Base-by-base conservation (phyloP, 345 rosid species). In the Aquilaria yunnanensis region DNA sequence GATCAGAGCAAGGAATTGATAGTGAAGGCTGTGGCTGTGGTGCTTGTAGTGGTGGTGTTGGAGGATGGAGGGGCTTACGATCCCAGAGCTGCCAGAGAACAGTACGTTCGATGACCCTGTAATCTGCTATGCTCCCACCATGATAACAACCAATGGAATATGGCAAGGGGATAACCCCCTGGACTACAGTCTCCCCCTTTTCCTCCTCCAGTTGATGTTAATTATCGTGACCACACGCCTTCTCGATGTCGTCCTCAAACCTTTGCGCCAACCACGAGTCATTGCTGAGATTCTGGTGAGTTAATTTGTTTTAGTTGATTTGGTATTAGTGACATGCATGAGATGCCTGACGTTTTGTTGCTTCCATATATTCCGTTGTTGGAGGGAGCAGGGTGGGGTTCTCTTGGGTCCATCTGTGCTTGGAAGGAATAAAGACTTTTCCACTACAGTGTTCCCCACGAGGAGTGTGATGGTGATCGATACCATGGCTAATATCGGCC, bases 111-210 rank as follows among this genome's bases (percentile, higher is more conserved):
- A 60, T 10, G 72, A 72, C 30, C 62, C 85, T 14, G 74, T 88
- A 49, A 84, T 90, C 47, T 90, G 97, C 61, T 86, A 91, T 3
- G 89, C 97, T 13, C 97, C 97, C 2, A 74, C 84, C 47, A 88
- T 91, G 96, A 86, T 90, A 55, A 88, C 96, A 3, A 91, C 96
- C 4, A 88, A 91, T 61, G 97, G 97, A 10, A 77, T 91, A 14
- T 91, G 97, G 96, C 96, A 88, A 64, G 97, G 97, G 10, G 97
- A 91, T 45, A 88, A 91, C 66, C 97, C 97, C 55, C 78, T 91
- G 11, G 89, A 91, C 61, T 88, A 79, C 65, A 78, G 96, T 50
- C 83, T 91, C 11, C 96, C 97, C 11, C 88, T 91, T 66, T 91
- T 91, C 79, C 85, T 91, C 67, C 64, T 90, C 58, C 97, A 90